Evolutionary conservation across 176 grass and related monocot species (phyloP), one percentile per base, ranked within the genome.

Genomic region (Ensete glaucum): DNA sequence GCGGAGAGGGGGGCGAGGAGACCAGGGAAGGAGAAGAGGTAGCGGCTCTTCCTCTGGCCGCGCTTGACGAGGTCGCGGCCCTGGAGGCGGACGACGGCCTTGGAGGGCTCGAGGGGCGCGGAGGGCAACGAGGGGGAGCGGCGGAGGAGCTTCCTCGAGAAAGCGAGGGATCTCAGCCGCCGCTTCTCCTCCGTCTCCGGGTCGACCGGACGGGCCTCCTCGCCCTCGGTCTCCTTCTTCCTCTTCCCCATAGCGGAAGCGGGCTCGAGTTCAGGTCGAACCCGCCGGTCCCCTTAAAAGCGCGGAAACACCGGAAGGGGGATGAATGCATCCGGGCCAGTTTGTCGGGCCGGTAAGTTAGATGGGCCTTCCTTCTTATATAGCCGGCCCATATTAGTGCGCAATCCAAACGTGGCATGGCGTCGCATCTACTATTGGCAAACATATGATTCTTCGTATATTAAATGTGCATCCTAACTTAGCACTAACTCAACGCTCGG

Each of bases 1-100:
- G 75, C 60, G 60, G 90, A 75, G 22, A 79, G 64, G 1, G 94
- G 90, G 14, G 94, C 90, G 22, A 98, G 85, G 74, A 93, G 88
- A 56, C 94, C 88, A 1, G 94, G 94, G 67, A 98, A 79, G 75
- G 94, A 93, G 88, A 98, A 98, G 58, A 93, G 88, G 78, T 91
- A 98, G 51, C 94, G 86, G 72, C 88, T 88, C 84, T 78, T 87
- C 53, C 90, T 85, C 82, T 93, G 90, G 15, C 71, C 94, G 2
- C 94, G 84, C 24, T 91, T 89, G 59, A 93, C 82, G 69, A 98
- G 34, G 85, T 98, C 94, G 25, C 94, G 85, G 20, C 94, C 94
- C 75, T 93, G 84, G 74, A 97, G 84, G 63, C 82, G 85, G 53
- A 83, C 54, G 25, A 91, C 84, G 16, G 94, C 80, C 8, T 57